Conservation (phyloP, 2,329 filamentous ascomycete genomes). For the Amylocarpus encephaloides region DNA sequence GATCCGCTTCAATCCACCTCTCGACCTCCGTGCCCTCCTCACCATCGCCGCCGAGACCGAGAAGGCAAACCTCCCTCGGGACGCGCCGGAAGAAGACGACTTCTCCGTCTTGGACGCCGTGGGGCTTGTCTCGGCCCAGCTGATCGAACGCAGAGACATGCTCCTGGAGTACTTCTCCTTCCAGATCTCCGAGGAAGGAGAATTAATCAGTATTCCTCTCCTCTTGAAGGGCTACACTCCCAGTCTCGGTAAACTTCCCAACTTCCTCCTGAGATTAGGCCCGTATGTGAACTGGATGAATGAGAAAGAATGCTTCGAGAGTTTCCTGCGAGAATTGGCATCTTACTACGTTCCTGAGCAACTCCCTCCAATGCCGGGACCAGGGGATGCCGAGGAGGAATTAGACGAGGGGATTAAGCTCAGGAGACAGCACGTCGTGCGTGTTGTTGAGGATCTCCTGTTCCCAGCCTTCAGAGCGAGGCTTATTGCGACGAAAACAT, state of each 20-base stretch:
- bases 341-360: constrained; percentile 87
- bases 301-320: constrained; percentile 79
- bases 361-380: constrained; percentile 50
- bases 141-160: constrained; percentile 77
- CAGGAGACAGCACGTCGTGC: constrained; percentile 62
- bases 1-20: constrained; percentile 71
- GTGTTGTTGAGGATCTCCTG: constrained; percentile 74
- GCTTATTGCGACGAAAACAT: constrained; percentile 70
- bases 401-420: constrained; percentile 45
- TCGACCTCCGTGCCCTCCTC: constrained; percentile 66
- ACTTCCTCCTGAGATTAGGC: constrained; percentile 80
- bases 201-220: constrained; percentile 73
- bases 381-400: constrained; percentile 34
- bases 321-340: constrained; percentile 79
- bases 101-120: constrained; percentile 63
- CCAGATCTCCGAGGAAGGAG: constrained; percentile 70
- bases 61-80: constrained; percentile 39
- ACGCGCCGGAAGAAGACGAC: constrained; percentile 37
- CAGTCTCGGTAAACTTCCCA: constrained; percentile 76
- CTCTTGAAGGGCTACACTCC: constrained; percentile 86
- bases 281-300: constrained; percentile 82
- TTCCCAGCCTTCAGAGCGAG: constrained; percentile 84
- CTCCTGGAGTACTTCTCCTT: constrained; percentile 88
- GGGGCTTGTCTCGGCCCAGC: constrained; percentile 56
- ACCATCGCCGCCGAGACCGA: constrained; percentile 67